Percentiles rank a stretch among this genome's conserved stretches.
Conservation (phyloP, 2,329 filamentous ascomycete species). For the Elsinoe arachidis region DNA sequence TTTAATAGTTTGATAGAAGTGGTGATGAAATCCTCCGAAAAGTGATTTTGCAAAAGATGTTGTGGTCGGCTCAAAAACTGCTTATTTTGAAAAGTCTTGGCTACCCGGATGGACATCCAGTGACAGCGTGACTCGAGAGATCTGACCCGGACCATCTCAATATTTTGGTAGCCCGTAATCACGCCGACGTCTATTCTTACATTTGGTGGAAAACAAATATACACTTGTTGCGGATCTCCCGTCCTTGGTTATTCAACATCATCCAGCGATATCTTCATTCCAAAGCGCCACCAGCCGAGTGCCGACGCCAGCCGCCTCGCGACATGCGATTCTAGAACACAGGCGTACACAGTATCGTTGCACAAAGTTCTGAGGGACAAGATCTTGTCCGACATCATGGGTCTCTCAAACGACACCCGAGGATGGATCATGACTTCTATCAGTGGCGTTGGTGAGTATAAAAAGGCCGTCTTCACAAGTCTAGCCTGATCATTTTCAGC, state of each 20-base stretch:
- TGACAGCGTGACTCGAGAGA: constrained; percentile 4
- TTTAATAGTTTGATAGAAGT: too few species aligned
- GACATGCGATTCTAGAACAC: neutral
- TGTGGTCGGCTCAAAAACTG: neutral
- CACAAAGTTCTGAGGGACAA: neutral
- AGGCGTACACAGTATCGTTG: neutral
- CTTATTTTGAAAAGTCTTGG: neutral
- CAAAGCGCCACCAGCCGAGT: neutral
- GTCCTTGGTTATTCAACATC: neutral
- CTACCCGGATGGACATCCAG: constrained; percentile 8
- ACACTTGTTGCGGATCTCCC: neutral
- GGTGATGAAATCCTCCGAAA: too few species aligned
- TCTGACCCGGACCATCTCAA: neutral
- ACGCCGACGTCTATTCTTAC: neutral
- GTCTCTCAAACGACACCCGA: constrained; percentile 68
- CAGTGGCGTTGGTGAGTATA: constrained; percentile 61
- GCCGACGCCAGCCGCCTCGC: constrained; percentile 2
- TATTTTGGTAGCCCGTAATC: neutral
- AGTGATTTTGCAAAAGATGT: too few species aligned
- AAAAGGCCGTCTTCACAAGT: neutral
- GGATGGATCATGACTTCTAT: constrained; percentile 86
- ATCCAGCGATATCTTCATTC: neutral
- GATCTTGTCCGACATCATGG: constrained; percentile 27
- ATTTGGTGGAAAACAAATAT: neutral
- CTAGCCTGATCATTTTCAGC: constrained; percentile 27